Percentiles rank a stretch among this genome's conserved stretches.
Evolutionary conservation across 805 yeast species (phyloP).

Genomic region (Sugiyamaella chiloensis): DNA sequence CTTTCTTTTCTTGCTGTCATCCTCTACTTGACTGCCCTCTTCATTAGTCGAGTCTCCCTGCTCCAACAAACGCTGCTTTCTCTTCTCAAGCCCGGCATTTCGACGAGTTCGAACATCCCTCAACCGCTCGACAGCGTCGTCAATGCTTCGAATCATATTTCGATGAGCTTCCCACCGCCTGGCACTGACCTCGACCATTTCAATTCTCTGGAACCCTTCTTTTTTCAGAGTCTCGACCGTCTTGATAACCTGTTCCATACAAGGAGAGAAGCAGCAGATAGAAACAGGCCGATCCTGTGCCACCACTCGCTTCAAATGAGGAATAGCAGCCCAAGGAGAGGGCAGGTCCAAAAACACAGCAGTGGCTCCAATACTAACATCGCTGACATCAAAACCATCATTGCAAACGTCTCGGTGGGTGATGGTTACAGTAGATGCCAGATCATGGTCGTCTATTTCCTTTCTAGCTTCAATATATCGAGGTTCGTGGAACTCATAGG

Average conservation of each 20-base stretch:
- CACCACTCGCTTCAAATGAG: slow-evolving; percentile 61
- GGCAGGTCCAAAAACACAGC: slow-evolving; percentile 89
- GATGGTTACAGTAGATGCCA: slow-evolving; percentile 54
- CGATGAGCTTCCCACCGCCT: slow-evolving; percentile 86
- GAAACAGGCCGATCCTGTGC: slow-evolving; percentile 53
- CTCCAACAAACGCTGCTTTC: slow-evolving; percentile 25
- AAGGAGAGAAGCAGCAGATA: slow-evolving; percentile 95
- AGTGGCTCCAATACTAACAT: slow-evolving; percentile 51
- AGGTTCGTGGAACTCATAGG: slow-evolving; percentile 88
- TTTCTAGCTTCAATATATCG: slow-evolving; percentile 72
- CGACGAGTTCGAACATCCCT: slow-evolving; percentile 73
- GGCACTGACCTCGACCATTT: slow-evolving; percentile 88
- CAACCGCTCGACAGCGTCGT: slow-evolving; percentile 75
- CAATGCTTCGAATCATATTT: slow-evolving; percentile 77
- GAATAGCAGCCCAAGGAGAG: slow-evolving; percentile 95
- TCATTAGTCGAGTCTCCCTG: slow-evolving; percentile 17
- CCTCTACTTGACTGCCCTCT: slow-evolving; percentile 12
- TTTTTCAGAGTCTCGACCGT: slow-evolving; percentile 72
- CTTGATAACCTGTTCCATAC: slow-evolving; percentile 93
- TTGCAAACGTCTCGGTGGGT: slow-evolving; percentile 93
- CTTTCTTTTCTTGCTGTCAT: slow-evolving; percentile 18
- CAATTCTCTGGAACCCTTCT: slow-evolving; percentile 80
- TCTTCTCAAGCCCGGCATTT: slow-evolving; percentile 44
- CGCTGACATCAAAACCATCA: slow-evolving; percentile 68
- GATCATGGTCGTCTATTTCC: slow-evolving; percentile 74